phyloP scores from a whole-genome alignment of 1,284 basidiomycete genomes.

The Boletus smithii region DNA sequence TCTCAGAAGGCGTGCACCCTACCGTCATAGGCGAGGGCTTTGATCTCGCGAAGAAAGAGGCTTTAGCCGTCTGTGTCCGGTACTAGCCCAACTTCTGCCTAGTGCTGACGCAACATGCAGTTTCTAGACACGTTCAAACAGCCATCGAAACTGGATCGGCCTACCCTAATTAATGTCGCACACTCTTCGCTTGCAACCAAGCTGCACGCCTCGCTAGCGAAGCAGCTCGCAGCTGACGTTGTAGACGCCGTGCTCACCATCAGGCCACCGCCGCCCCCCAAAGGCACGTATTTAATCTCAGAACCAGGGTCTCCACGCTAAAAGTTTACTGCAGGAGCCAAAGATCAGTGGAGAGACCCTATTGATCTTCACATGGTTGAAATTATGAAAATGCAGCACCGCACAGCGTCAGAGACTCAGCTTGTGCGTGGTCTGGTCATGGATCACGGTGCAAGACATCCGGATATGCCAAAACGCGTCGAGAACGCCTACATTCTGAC shows the following conservation, averaged over 20 bases:
- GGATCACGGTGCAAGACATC: slow-evolving; percentile 94
- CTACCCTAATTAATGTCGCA: slow-evolving; percentile 90
- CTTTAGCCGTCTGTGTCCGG: slow-evolving; percentile 64
- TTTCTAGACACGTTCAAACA: slow-evolving; percentile 93
- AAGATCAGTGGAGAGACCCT: slow-evolving; percentile 75
- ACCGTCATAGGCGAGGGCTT: slow-evolving; percentile 95
- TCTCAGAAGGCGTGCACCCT: slow-evolving; percentile 97
- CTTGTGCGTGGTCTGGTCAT: slow-evolving; percentile 93
- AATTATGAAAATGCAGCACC: slow-evolving; percentile 99
- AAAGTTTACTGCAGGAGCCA: slow-evolving; percentile 42
- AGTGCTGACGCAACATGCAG: slow-evolving; percentile 40
- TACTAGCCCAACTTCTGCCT: slow-evolving; percentile 12
- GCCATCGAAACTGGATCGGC: slow-evolving; percentile 74
- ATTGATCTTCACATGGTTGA: slow-evolving; percentile 99
- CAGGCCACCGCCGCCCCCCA: slow-evolving; percentile 62
- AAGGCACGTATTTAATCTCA: slow-evolving; percentile 43
- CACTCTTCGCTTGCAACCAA: slow-evolving; percentile 96
- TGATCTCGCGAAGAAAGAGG: slow-evolving; percentile 96
- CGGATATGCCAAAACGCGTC: slow-evolving; percentile 98
- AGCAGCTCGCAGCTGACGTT: slow-evolving; percentile 87
- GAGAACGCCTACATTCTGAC: slow-evolving; percentile 97
- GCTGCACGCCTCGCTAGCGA: slow-evolving; percentile 79
- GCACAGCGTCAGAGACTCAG: slow-evolving; percentile 97
- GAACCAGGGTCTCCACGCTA: slow-evolving; percentile 22
- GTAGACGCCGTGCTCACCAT: slow-evolving; percentile 96